These are phyloP conservation scores for Sonneratia caseolaris DNA, from an alignment of 345 rosid genomes.

Conservation along the genomic window DNA sequence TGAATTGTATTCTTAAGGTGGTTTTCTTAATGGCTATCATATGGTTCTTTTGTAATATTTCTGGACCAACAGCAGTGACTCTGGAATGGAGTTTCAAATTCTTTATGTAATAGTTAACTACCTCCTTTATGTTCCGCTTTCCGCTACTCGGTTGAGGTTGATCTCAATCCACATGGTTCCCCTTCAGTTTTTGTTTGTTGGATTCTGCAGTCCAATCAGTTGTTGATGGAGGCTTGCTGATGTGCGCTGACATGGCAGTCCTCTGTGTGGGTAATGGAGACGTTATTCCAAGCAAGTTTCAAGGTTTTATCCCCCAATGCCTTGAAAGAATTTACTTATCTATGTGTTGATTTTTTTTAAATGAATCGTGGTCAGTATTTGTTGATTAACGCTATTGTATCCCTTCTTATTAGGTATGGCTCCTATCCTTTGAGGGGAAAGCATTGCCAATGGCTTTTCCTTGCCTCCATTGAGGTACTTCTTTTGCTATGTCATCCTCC, in stretches of 20 bases:
- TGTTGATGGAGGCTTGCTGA: slow-evolving; percentile 86
- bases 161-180: slow-evolving; percentile 97
- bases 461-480: slow-evolving; percentile 86
- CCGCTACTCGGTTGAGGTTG: slow-evolving; percentile 46
- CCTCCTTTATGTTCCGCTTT: neutral
- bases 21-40: no score
- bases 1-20: no score
- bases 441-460: slow-evolving; percentile 98
- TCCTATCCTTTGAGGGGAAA: slow-evolving; percentile 93
- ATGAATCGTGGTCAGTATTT: no score
- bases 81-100: neutral
- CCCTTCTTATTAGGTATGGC: slow-evolving; percentile 50
- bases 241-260: slow-evolving; percentile 99
- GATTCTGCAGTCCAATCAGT: slow-evolving; percentile 96
- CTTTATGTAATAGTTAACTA: neutral
- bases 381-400: no score
- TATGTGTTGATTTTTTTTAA: slow-evolving; percentile 8
- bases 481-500: neutral
- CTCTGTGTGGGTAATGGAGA: slow-evolving; percentile 97
- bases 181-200: slow-evolving; percentile 71
- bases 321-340: neutral
- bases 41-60: no score
- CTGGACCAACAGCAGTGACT: no score
- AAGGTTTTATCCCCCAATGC: neutral
- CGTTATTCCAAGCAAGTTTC: slow-evolving; percentile 95